Percentiles rank a stretch among this genome's conserved stretches.
Evolutionary conservation across 2,329 filamentous ascomycete genomes (phyloP).

Genomic region (Trichoderma afroharzianum): DNA sequence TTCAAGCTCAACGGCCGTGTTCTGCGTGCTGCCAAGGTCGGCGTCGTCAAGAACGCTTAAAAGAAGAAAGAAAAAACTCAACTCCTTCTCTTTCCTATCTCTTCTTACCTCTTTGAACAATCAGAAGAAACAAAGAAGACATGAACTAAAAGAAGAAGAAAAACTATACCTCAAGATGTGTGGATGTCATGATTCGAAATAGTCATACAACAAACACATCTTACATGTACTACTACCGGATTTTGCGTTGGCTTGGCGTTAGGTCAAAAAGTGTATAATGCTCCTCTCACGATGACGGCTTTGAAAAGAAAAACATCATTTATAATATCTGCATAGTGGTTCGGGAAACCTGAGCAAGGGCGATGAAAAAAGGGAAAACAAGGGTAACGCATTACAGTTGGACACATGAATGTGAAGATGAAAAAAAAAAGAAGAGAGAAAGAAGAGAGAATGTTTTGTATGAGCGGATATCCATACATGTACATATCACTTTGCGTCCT

Average conservation of each 20-base stretch:
- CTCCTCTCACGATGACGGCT: constrained; percentile 43
- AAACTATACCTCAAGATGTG: constrained; percentile 1
- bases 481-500: constrained; percentile 18
- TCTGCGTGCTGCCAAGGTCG: constrained; percentile 89
- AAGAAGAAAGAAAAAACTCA: background rate
- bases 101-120: background rate
- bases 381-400: constrained; percentile 10
- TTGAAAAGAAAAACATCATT: constrained; percentile 14
- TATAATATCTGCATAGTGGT: constrained; percentile 26
- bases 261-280: constrained; percentile 40
- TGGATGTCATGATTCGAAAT: background rate
- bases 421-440: background rate
- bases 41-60: constrained; percentile 81
- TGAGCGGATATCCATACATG: constrained; percentile 19
- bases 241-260: constrained; percentile 32
- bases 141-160: constrained; percentile 6
- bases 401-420: constrained; percentile 18
- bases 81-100: background rate
- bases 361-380: background rate
- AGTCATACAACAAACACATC: constrained; percentile 17
- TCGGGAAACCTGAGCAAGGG: background rate
- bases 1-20: constrained; percentile 90
- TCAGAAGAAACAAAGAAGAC: background rate
- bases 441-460: constrained; percentile 2
- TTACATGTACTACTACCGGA: constrained; percentile 35